Conservation (phyloP, 805 yeast species). For the Jamesozyma jinghongensis region DNA sequence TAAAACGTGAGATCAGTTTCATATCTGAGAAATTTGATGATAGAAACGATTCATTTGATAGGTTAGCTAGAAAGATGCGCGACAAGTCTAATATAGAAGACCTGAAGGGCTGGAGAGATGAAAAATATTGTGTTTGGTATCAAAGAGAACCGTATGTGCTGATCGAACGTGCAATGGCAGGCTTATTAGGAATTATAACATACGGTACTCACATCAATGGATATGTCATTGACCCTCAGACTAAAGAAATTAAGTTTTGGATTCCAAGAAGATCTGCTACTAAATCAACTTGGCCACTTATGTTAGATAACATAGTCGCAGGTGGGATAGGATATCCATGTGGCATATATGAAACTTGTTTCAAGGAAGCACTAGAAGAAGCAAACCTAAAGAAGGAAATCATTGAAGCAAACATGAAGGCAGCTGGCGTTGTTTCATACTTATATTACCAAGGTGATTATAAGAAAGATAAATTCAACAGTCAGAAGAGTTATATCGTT, state of each 20-base stretch:
- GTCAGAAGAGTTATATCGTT: constrained; percentile 55
- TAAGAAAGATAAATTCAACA: constrained; percentile 20
- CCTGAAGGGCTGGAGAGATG: constrained; percentile 75
- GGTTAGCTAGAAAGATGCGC: constrained; percentile 37
- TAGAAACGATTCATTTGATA: constrained; percentile 34
- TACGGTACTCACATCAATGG: constrained; percentile 89
- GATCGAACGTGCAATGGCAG: constrained; percentile 75
- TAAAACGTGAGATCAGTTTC: constrained; percentile 24
- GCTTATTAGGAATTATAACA: constrained; percentile 75
- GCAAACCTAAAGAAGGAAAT: constrained; percentile 61
- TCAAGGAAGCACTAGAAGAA: constrained; percentile 86
- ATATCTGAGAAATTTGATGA: constrained; percentile 25
- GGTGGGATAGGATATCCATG: constrained; percentile 87
- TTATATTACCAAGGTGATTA: constrained; percentile 34
- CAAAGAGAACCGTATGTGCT: constrained; percentile 48
- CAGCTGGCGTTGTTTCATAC: constrained; percentile 66
- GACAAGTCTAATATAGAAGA: constrained; percentile 27
- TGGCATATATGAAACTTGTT: constrained; percentile 62
- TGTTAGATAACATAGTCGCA: constrained; percentile 89
- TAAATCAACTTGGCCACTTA: constrained; percentile 84
- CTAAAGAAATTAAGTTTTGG: constrained; percentile 55
- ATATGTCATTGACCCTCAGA: constrained; percentile 42
- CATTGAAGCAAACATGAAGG: constrained; percentile 36
- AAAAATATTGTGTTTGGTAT: constrained; percentile 63
- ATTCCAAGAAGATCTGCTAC: constrained; percentile 69